phyloP scores from a whole-genome alignment of 1,284 basidiomycete genomes.

The Ustilago tritici region DNA sequence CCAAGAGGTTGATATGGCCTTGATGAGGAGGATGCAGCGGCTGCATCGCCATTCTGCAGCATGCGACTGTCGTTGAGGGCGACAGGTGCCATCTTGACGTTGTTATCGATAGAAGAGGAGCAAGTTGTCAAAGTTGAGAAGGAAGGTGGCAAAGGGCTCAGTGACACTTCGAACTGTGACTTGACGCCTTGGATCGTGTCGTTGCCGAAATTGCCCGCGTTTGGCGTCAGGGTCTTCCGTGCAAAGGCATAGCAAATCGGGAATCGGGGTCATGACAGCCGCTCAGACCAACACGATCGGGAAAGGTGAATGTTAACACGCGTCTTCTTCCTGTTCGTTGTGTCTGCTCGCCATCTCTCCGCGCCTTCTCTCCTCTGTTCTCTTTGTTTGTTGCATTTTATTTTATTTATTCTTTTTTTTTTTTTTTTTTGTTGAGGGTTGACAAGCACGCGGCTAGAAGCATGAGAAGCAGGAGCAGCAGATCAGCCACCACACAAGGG shows the following conservation, averaged over 20 bases:
- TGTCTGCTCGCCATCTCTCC: neutral
- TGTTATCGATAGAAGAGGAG: neutral
- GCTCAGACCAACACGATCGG: neutral
- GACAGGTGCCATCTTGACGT: slow-evolving; percentile 42
- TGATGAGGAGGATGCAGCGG: slow-evolving; percentile 22
- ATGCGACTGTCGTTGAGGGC: slow-evolving; percentile 37
- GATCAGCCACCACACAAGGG: neutral
- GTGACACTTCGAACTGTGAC: neutral
- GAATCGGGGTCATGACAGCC: neutral
- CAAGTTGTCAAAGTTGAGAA: neutral
- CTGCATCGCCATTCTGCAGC: slow-evolving; percentile 12
- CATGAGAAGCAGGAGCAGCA: neutral
- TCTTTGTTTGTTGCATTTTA: neutral
- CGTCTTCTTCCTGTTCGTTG: neutral
- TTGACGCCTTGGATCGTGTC: neutral
- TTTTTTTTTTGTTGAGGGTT: neutral
- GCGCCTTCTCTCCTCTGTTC: neutral
- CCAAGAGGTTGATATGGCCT: slow-evolving; percentile 47
- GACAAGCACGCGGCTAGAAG: neutral
- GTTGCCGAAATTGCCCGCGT: too few relatives aligned
- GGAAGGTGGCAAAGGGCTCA: neutral
- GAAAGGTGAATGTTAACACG: neutral
- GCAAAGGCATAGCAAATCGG: neutral
- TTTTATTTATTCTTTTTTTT: neutral
- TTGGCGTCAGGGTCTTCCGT: neutral